Percentiles rank a stretch among this genome's conserved stretches.
Evolutionary conservation across 768 basidiomycete species (phyloP).

Genomic region (Tricholoma furcatifolium): DNA sequence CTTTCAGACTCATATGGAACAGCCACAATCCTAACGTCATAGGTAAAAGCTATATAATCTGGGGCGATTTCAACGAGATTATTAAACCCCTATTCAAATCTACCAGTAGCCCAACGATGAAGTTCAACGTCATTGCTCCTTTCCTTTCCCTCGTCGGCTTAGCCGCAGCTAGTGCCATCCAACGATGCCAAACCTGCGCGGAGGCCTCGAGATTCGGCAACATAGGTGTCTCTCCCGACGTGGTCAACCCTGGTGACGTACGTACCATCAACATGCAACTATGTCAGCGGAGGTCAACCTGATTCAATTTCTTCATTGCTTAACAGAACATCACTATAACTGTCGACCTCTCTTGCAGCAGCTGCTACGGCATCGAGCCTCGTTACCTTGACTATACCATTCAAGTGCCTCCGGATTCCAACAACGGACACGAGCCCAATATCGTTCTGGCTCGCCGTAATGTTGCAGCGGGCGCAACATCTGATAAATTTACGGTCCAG

Average conservation of each 20-base stretch:
- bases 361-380: not conserved
- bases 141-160: not conserved
- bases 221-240: not conserved
- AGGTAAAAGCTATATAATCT: no score
- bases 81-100: no score
- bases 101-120: not conserved
- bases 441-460: not conserved
- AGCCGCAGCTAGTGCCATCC: not conserved
- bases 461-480: not conserved
- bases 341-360: not conserved
- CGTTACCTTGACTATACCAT: constrained; percentile 2
- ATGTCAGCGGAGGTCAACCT: no score
- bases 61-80: no score
- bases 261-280: not conserved
- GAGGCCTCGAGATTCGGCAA: not conserved
- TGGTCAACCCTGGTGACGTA: not conserved
- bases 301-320: not conserved
- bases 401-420: not conserved
- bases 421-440: not conserved
- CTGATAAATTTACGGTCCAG: not conserved
- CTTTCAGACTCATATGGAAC: no score
- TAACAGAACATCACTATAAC: not conserved
- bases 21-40: no score
- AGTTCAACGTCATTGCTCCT: not conserved
- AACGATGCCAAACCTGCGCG: not conserved